Conservation (phyloP, 2,329 filamentous ascomycete genomes). For the Stromatinia cepivora region DNA sequence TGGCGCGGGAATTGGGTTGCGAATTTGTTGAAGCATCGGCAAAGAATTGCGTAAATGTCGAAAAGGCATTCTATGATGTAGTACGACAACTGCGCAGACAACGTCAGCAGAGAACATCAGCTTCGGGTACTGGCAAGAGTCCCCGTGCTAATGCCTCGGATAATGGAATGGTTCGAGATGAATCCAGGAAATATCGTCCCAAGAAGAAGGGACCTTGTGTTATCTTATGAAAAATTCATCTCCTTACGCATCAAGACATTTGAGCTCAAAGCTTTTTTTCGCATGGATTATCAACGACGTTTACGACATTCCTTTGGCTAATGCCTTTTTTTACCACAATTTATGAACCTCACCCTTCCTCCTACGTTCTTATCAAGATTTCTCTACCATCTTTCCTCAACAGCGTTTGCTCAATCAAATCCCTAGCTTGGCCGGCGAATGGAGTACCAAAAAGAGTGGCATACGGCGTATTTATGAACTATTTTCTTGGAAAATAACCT, state of each 20-base stretch:
- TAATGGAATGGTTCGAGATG: slow-evolving; percentile 33
- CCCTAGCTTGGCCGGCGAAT: slow-evolving; percentile 38
- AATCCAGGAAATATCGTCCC: slow-evolving; percentile 35
- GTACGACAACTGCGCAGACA: slow-evolving; percentile 87
- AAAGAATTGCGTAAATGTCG: slow-evolving; percentile 97
- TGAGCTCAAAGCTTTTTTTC: slow-evolving; percentile 23
- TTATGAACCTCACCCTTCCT: slow-evolving; percentile 24
- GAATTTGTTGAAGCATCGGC: slow-evolving; percentile 97
- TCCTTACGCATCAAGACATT: slow-evolving; percentile 20
- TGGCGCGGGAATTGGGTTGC: slow-evolving; percentile 89
- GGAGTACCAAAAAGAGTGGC: slow-evolving; percentile 41
- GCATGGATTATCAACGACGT: slow-evolving; percentile 29
- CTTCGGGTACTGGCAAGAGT: slow-evolving; percentile 32
- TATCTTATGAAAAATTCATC: slow-evolving; percentile 40
- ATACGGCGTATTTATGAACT: slow-evolving; percentile 36
- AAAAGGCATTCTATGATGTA: slow-evolving; percentile 98
- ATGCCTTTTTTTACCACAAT: slow-evolving; percentile 22
- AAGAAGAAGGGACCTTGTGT: slow-evolving; percentile 36
- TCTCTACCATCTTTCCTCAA: slow-evolving; percentile 32
- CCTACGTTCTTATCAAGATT: slow-evolving; percentile 21
- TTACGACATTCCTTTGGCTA: slow-evolving; percentile 32
- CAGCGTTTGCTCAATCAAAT: slow-evolving; percentile 33
- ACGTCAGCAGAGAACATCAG: slow-evolving; percentile 51
- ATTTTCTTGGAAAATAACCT: slow-evolving; percentile 15
- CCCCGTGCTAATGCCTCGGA: slow-evolving; percentile 32